A percentile compares a stretch with the other conserved stretches of the same genome.
phyloP scores from a whole-genome alignment of 1,284 basidiomycete species.

The Cronartium ribicola region DNA sequence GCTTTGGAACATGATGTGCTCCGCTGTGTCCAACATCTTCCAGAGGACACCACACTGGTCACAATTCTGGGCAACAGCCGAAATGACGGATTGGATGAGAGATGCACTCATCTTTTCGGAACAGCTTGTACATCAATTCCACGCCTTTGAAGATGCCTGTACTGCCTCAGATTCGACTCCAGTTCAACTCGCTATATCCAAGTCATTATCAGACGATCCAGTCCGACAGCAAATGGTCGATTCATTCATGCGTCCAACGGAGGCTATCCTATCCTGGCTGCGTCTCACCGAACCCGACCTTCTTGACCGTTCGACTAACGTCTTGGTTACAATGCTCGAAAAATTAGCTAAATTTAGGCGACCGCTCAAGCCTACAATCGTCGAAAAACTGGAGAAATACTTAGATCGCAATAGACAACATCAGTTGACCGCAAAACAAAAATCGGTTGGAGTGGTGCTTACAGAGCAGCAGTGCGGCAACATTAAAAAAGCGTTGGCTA shows the following conservation, averaged over 20 bases:
- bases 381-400: slow-evolving; percentile 43
- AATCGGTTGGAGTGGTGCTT: slow-evolving; percentile 7
- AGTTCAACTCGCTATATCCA: background rate
- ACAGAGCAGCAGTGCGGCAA: slow-evolving; percentile 39
- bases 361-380: slow-evolving; percentile 39
- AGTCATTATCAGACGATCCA: slow-evolving; percentile 3
- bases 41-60: slow-evolving; percentile 76
- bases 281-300: slow-evolving; percentile 67
- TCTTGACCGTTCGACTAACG: slow-evolving; percentile 44
- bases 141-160: slow-evolving; percentile 69
- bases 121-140: slow-evolving; percentile 72
- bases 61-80: slow-evolving; percentile 66
- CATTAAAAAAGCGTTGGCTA: slow-evolving; percentile 25
- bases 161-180: slow-evolving; percentile 49
- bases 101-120: slow-evolving; percentile 87
- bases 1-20: slow-evolving; percentile 77
- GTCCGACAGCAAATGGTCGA: slow-evolving; percentile 67
- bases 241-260: slow-evolving; percentile 70
- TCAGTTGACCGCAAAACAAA: background rate
- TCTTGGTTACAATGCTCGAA: slow-evolving; percentile 46
- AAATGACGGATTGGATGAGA: slow-evolving; percentile 93
- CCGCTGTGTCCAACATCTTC: slow-evolving; percentile 74
- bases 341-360: slow-evolving; percentile 46
- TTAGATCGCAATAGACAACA: slow-evolving; percentile 30
- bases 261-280: slow-evolving; percentile 75